Evolutionary conservation across 2,329 filamentous ascomycete species (phyloP).

Genomic region (Trichoderma semiorbis): DNA sequence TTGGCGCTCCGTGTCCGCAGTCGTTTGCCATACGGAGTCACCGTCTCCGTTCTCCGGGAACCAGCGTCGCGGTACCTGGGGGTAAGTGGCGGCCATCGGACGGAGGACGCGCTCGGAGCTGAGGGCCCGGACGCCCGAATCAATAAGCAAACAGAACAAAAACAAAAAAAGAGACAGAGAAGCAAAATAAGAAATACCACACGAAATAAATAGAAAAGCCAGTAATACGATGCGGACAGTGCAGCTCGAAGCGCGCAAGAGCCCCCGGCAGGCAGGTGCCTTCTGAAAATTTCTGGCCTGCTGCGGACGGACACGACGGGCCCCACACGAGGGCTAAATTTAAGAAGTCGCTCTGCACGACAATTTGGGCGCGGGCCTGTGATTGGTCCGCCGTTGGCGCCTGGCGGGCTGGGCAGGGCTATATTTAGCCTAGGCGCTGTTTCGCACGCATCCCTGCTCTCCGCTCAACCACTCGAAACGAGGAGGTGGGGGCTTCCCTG

Average conservation of each 20-base stretch:
- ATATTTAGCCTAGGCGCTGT: slow-evolving; percentile 32
- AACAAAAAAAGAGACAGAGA: background rate
- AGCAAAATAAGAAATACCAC: background rate
- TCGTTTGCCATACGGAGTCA: slow-evolving; percentile 9
- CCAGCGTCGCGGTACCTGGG: background rate
- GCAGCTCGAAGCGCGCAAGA: background rate
- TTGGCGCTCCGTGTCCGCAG: slow-evolving; percentile 8
- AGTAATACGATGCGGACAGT: background rate
- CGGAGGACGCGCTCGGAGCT: background rate
- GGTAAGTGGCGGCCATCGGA: background rate
- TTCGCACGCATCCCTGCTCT: slow-evolving; percentile 17
- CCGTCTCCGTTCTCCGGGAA: background rate
- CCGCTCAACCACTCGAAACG: slow-evolving; percentile 21
- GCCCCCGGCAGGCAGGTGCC: background rate
- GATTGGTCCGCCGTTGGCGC: slow-evolving; percentile 34
- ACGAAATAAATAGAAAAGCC: background rate
- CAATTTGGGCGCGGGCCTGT: slow-evolving; percentile 26
- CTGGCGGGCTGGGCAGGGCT: slow-evolving; percentile 29
- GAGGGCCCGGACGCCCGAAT: background rate
- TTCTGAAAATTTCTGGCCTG: slow-evolving; percentile 8
- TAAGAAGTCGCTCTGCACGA: slow-evolving; percentile 18
- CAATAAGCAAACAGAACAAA: background rate
- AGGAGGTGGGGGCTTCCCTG: slow-evolving; percentile 13
- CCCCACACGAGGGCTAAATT: slow-evolving; percentile 17
- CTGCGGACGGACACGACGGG: slow-evolving; percentile 12